Evolutionary conservation across 2,329 filamentous ascomycete genomes (phyloP).

Genomic region (Diaporthe citriasiana): DNA sequence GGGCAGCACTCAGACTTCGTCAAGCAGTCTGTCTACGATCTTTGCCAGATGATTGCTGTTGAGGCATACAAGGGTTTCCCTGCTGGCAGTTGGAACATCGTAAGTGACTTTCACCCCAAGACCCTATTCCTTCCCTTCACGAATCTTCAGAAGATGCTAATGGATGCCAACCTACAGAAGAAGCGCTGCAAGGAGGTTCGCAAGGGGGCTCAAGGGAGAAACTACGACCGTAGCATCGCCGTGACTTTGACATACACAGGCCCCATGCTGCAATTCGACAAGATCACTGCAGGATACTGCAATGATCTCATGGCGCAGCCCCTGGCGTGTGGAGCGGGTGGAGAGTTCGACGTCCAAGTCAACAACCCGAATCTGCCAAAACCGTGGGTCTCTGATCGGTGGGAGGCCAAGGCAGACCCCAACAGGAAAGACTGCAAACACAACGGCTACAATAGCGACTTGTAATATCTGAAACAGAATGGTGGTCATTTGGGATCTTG

Average conservation of each 20-base stretch:
- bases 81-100: background rate
- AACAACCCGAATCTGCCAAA: background rate
- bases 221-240: slow-evolving; percentile 21
- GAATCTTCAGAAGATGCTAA: background rate
- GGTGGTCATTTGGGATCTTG: too few relatives aligned
- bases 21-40: background rate
- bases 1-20: background rate
- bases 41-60: background rate
- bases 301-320: background rate
- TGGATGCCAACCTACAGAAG: background rate
- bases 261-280: background rate
- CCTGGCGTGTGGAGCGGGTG: background rate
- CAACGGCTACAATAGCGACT: slow-evolving; percentile 1
- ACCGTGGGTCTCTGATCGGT: background rate
- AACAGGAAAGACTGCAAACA: background rate
- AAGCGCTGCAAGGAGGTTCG: slow-evolving; percentile 2
- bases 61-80: background rate
- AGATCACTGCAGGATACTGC: background rate
- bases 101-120: background rate
- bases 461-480: background rate
- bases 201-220: background rate
- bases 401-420: background rate
- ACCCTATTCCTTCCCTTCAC: background rate
- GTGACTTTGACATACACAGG: background rate
- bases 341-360: background rate